Conservation (phyloP, 116 monocot species). For the Zostera marina region DNA sequence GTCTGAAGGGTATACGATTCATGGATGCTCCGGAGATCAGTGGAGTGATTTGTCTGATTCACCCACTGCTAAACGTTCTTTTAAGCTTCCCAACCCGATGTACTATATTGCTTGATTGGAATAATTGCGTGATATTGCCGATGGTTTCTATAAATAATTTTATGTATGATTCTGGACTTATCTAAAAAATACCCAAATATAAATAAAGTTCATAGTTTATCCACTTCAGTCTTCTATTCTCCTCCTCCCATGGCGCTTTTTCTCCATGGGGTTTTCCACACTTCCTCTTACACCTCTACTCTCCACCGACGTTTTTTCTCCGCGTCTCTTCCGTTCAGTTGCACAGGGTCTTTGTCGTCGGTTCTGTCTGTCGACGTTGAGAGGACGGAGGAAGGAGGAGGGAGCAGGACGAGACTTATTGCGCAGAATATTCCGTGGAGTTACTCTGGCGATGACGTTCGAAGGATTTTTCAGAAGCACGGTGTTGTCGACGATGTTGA, state of each 20-base stretch:
- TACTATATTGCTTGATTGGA: slow-evolving; percentile 28
- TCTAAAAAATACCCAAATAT: no score
- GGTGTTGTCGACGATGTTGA: slow-evolving; percentile 57
- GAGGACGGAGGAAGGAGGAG: neutral
- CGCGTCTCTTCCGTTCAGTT: neutral
- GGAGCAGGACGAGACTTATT: slow-evolving; percentile 32
- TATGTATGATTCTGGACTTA: no score
- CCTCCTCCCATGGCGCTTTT: slow-evolving; percentile 3
- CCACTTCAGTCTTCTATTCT: neutral
- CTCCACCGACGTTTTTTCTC: slow-evolving; percentile 12
- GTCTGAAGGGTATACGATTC: slow-evolving; percentile 29
- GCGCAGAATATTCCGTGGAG: slow-evolving; percentile 81
- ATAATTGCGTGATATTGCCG: no score
- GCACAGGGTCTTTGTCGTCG: neutral
- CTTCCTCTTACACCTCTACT: neutral
- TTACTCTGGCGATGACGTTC: slow-evolving; percentile 46
- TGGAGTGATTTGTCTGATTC: slow-evolving; percentile 46
- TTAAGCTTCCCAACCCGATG: slow-evolving; percentile 65
- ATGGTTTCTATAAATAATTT: no score
- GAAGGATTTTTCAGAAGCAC: slow-evolving; percentile 40
- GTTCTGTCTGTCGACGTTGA: neutral
- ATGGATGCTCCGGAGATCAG: slow-evolving; percentile 44
- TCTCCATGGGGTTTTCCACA: slow-evolving; percentile 7
- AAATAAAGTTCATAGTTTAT: no score
- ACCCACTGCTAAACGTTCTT: slow-evolving; percentile 21